Evolutionary conservation across 768 basidiomycete species (phyloP).

Genomic region (Auriscalpium orientale): DNA sequence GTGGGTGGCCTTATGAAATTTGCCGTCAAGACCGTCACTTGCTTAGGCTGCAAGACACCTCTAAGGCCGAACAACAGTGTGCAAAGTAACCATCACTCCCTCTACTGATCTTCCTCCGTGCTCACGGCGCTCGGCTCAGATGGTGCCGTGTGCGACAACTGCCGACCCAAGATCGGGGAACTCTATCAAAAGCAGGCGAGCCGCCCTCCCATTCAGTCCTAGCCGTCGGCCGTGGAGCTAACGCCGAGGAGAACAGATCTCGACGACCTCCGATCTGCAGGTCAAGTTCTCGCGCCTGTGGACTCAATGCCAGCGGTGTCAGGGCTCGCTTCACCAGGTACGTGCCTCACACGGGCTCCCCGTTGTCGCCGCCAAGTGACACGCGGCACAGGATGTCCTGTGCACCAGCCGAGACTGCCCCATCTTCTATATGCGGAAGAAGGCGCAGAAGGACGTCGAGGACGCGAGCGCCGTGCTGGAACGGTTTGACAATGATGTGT

Average conservation of each 20-base stretch:
- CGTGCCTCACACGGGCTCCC: neutral
- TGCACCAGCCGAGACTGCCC: conserved; percentile 98
- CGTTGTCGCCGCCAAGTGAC: conserved; percentile 12
- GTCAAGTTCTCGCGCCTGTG: conserved; percentile 90
- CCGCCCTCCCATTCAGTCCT: neutral
- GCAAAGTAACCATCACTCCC: conserved; percentile 37
- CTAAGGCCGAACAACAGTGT: conserved; percentile 71
- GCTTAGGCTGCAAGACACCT: conserved; percentile 92
- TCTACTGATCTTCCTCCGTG: neutral
- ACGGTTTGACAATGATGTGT: conserved; percentile 72
- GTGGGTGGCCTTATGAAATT: conserved; percentile 98
- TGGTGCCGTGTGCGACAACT: conserved; percentile 93
- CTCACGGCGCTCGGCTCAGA: conserved; percentile 35
- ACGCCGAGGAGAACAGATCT: conserved; percentile 22
- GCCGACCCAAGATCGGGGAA: conserved; percentile 76
- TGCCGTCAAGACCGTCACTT: conserved; percentile 91
- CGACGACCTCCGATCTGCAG: conserved; percentile 69
- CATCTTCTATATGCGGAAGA: conserved; percentile 98
- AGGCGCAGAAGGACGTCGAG: conserved; percentile 95
- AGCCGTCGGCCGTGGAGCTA: neutral
- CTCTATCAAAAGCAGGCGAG: conserved; percentile 86
- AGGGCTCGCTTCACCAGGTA: conserved; percentile 94
- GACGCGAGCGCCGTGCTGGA: conserved; percentile 73
- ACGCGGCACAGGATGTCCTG: conserved; percentile 68
- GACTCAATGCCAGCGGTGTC: conserved; percentile 99